A percentile compares a stretch with the other conserved stretches of the same genome.
Conservation (phyloP, 768 basidiomycete genomes). For the Boletus rubropictus region DNA sequence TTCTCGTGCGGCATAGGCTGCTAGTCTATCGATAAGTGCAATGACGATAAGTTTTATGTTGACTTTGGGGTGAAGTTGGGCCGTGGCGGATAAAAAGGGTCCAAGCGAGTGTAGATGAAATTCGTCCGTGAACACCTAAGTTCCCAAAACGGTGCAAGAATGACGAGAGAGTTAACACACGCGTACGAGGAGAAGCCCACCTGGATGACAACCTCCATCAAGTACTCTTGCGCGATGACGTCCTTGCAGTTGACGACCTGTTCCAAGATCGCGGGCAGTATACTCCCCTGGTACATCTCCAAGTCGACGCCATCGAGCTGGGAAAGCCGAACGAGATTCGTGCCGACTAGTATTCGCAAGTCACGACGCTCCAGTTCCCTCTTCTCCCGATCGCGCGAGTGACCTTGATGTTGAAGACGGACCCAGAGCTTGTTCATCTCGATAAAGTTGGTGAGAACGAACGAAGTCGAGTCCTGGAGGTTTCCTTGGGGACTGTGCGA, state of each 20-base stretch:
- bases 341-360: conserved; percentile 92
- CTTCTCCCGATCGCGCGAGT: conserved; percentile 95
- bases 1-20: conserved; percentile 93
- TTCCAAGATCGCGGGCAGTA: conserved; percentile 90
- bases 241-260: conserved; percentile 99
- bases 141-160: not conserved
- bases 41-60: conserved; percentile 99
- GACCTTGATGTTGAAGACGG: conserved; percentile 94
- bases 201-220: conserved; percentile 99
- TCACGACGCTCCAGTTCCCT: conserved; percentile 95
- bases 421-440: conserved; percentile 99
- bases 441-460: conserved; percentile 97
- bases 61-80: conserved; percentile 94
- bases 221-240: conserved; percentile 96
- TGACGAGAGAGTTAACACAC: not conserved
- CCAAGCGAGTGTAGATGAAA: conserved; percentile 96
- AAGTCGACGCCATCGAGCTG: conserved; percentile 96
- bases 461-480: conserved; percentile 90
- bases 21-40: conserved; percentile 91
- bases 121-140: conserved; percentile 94
- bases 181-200: conserved; percentile 36
- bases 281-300: conserved; percentile 79
- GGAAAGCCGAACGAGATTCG: conserved; percentile 91
- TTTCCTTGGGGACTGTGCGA: conserved; percentile 70
- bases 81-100: conserved; percentile 92